phyloP scores from a whole-genome alignment of 2,329 filamentous ascomycete genomes.

The Pochonia chlamydosporia region DNA sequence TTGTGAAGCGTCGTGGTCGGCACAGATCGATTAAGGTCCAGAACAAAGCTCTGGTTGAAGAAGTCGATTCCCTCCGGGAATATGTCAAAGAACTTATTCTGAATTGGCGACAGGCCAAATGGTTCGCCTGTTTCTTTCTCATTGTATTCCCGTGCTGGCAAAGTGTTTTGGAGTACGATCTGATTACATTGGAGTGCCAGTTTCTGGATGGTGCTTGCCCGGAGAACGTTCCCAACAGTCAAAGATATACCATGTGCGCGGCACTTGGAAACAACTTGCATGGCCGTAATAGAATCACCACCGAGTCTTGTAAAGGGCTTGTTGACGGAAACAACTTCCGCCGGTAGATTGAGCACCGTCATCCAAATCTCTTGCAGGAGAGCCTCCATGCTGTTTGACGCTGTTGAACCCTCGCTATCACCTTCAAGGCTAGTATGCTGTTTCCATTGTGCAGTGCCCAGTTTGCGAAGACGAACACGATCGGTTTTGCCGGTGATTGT shows the following conservation, averaged over 20 bases:
- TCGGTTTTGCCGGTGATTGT: conserved; percentile 1
- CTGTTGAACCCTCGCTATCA: no score
- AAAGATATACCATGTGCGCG: conserved; percentile 22
- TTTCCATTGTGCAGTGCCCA: neutral
- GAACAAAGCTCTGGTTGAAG: conserved; percentile 39
- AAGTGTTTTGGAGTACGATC: neutral
- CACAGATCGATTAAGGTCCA: conserved; percentile 17
- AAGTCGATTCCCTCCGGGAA: conserved; percentile 23
- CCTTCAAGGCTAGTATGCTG: neutral
- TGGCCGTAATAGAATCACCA: conserved; percentile 5
- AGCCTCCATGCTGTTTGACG: neutral
- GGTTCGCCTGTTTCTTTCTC: conserved; percentile 13
- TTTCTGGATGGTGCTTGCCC: conserved; percentile 20
- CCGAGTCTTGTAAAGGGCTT: conserved; percentile 2
- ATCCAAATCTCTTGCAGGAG: neutral
- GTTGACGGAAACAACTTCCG: neutral
- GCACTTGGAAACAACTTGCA: conserved; percentile 32
- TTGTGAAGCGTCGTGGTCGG: conserved; percentile 9
- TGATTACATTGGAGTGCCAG: conserved; percentile 11
- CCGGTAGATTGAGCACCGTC: neutral
- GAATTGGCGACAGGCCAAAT: conserved; percentile 38
- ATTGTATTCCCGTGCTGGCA: neutral
- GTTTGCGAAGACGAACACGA: neutral
- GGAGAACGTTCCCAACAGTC: conserved; percentile 27
- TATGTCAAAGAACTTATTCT: conserved; percentile 35